Evolutionary conservation across 768 basidiomycete genomes (phyloP).

Genomic region (Serendipita vermifera): DNA sequence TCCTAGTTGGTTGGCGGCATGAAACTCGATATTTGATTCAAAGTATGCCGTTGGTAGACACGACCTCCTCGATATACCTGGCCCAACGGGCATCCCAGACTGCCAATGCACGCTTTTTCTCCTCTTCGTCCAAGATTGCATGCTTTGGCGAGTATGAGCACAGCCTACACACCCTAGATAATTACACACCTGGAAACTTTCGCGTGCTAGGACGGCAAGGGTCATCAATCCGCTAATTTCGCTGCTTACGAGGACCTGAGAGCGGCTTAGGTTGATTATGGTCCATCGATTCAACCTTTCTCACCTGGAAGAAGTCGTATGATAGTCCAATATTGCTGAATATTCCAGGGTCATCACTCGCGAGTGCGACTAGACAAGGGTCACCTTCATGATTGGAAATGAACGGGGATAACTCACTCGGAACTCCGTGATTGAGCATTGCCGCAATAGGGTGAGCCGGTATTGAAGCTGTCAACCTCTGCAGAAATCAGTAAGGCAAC

Average conservation of each 20-base stretch:
- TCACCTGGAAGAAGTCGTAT: constrained; percentile 66
- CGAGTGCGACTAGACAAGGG: constrained; percentile 37
- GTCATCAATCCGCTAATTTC: constrained; percentile 53
- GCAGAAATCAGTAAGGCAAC: constrained; percentile 6
- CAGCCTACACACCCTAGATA: neutral
- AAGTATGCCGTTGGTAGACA: too few relatives aligned
- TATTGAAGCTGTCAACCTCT: constrained; percentile 69
- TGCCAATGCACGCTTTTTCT: constrained; percentile 33
- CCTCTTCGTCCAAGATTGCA: constrained; percentile 35
- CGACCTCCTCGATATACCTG: constrained; percentile 31
- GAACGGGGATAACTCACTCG: constrained; percentile 16
- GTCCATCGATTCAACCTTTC: constrained; percentile 1
- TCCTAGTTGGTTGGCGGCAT: too few relatives aligned
- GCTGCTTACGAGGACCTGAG: constrained; percentile 50
- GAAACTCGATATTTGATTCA: too few relatives aligned
- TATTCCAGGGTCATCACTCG: constrained; percentile 62
- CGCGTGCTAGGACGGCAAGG: constrained; percentile 47
- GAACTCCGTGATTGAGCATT: constrained; percentile 59
- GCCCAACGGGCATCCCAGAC: constrained; percentile 40
- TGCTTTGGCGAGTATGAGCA: constrained; percentile 31
- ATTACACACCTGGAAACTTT: constrained; percentile 43
- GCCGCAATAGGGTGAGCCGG: constrained; percentile 63
- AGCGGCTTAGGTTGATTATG: neutral
- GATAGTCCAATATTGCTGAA: constrained; percentile 70
- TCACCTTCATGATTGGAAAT: neutral